Conservation (phyloP, 208 protist species). For the Angomonas deanei region DNA sequence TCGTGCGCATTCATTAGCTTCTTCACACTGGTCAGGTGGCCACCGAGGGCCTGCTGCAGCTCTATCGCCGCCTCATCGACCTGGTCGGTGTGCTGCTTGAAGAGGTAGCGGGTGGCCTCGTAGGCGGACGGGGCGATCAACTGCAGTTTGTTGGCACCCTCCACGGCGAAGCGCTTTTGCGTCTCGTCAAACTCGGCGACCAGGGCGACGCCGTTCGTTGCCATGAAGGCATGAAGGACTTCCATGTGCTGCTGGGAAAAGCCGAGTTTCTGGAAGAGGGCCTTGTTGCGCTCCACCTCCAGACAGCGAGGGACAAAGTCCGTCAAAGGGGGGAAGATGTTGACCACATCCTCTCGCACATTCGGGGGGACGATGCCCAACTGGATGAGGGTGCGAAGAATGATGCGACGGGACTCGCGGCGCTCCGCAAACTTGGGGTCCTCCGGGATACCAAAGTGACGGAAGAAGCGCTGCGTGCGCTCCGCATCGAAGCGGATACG, state of each 20-base stretch:
- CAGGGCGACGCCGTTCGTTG: slow-evolving; percentile 43
- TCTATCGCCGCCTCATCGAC: slow-evolving; percentile 68
- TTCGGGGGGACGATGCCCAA: slow-evolving; percentile 61
- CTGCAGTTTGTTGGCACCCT: slow-evolving; percentile 20
- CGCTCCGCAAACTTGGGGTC: slow-evolving; percentile 71
- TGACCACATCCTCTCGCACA: slow-evolving; percentile 50
- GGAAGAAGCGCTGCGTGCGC: slow-evolving; percentile 69
- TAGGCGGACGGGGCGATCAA: slow-evolving; percentile 53
- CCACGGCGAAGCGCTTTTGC: slow-evolving; percentile 14
- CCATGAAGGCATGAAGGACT: slow-evolving; percentile 56
- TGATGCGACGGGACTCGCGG: slow-evolving; percentile 43
- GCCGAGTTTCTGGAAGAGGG: slow-evolving; percentile 48
- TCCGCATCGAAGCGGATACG: slow-evolving; percentile 78
- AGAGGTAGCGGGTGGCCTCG: slow-evolving; percentile 73
- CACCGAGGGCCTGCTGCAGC: slow-evolving; percentile 55
- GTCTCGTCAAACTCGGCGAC: slow-evolving; percentile 59
- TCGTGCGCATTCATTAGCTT: slow-evolving; percentile 79
- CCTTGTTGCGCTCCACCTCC: slow-evolving; percentile 61
- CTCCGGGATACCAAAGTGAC: slow-evolving; percentile 70
- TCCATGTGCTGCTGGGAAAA: slow-evolving; percentile 36
- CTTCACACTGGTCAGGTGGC: slow-evolving; percentile 54
- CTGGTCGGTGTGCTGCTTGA: slow-evolving; percentile 74
- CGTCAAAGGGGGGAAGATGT: slow-evolving; percentile 55
- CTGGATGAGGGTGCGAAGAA: slow-evolving; percentile 35
- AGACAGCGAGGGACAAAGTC: slow-evolving; percentile 81